Base-by-base conservation (phyloP, 2,329 filamentous ascomycete species). In the Penicillium sp. region DNA sequence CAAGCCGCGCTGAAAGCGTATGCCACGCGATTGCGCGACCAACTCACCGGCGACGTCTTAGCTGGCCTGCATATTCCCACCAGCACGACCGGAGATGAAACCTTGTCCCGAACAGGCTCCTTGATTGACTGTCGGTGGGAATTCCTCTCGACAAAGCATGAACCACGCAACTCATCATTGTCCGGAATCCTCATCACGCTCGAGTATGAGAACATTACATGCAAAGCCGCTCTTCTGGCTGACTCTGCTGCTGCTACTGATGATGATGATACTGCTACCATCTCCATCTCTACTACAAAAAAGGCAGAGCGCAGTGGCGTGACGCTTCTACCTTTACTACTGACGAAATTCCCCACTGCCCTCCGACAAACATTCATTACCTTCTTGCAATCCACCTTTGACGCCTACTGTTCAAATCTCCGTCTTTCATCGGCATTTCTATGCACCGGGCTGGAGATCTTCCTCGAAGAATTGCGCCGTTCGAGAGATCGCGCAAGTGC, bases 141-240 rank as follows among this genome's bases (percentile, higher is more conserved):
- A 24, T 48, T 55, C 9, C 59, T 71, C 38, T 48, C 69, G 53
- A 55, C 58, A 36, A 63, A 66, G 42, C 63, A 69, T 25, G 53
- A 60, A 37, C 13, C 61, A 64, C 18, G 45, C 29, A 24, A 36
- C 13, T 33, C 42, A 42, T 25, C 48, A 55, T 48, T 51, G 43
- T 8, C 70, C 1, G 77, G 77, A 4, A 68, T 80, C 7, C 56
- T 74, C 13, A 64, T 80, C 9, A 69, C 63, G n/a, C 62, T 80
- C 25, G 66, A 72, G 35, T 79, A 78, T 52, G 73, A 78, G 50
- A 72, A 71, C 39, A 67, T 69, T 41, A 65, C 59, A 13, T 77
- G 79, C 65, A 74, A 72, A 54, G 76, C 75, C 3, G 70, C 76
- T n/a, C 64, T 80, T 3, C 67, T 79, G 5, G 62, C 73, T 3